phyloP scores from a whole-genome alignment of 176 grass and related monocot species.

The Carex pumila region DNA sequence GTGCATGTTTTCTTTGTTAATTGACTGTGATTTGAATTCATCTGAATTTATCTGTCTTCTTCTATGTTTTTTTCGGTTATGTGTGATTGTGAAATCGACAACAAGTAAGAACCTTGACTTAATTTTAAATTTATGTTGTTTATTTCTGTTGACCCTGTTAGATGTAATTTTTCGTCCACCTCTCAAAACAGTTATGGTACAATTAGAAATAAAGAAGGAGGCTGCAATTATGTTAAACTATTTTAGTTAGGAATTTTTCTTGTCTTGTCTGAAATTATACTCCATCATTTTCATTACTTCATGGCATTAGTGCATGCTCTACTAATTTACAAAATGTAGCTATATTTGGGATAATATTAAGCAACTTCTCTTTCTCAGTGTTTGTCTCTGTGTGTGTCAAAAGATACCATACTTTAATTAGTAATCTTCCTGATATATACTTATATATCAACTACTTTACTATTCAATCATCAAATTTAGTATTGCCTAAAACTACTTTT shows the following conservation, averaged over 20 bases:
- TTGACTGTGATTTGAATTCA: neutral
- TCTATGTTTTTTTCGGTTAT: neutral
- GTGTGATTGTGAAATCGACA: neutral
- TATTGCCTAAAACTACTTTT: neutral
- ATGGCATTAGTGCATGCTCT: neutral
- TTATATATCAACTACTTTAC: neutral
- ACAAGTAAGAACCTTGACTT: neutral
- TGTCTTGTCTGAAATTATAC: neutral
- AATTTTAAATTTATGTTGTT: neutral
- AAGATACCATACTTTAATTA: neutral
- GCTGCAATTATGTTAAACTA: neutral
- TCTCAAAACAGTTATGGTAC: neutral
- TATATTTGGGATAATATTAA: neutral
- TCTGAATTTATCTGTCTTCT: neutral
- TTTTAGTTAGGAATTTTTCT: neutral
- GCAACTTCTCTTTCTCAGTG: neutral
- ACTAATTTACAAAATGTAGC: neutral
- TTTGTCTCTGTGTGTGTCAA: neutral
- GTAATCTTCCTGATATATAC: neutral
- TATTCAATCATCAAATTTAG: no score
- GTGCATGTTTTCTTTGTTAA: neutral
- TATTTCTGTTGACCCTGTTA: slow-evolving; percentile 3
- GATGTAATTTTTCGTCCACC: neutral
- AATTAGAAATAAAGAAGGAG: neutral
- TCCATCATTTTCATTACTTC: neutral